Evolutionary conservation across 2,329 filamentous ascomycete genomes (phyloP), one percentile per base, ranked within the genome.

Genomic region (Phialocephala sp.): DNA sequence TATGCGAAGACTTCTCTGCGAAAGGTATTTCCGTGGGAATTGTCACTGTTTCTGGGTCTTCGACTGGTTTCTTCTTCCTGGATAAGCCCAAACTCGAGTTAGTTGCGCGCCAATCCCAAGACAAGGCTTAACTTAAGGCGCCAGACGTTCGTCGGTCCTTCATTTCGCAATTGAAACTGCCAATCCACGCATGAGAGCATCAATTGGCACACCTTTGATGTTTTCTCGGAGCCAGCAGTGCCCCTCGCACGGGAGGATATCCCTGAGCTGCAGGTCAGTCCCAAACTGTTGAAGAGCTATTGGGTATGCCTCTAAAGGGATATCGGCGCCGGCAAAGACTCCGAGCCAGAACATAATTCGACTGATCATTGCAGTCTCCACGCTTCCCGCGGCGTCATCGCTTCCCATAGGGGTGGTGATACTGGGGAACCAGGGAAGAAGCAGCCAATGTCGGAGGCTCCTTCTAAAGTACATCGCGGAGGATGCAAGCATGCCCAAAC

Each of bases 401-500:
- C 50, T 35, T 32, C 50, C 24, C 50, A 54, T 54, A 54, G 50
- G 50, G 27, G 15, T n/a, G 47, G 15, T 14, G 22, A 5, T 12
- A 9, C 24, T 18, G 22, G 45, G 45, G 50, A 18, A 32, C 24
- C 2, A 12, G n/a, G 11, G 50, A 27, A 27, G 24, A n/a, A 18
- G n/a, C 24, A 54, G 27, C 50, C 50, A 54, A 54, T 54, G 50
- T 54, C 24, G 11, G 50, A 27, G 24, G 8, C 50, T 52, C 12
- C 27, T 32, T 18, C 27, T 32, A 3, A 54, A 32, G 14, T 18
- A 32, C 24, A 54, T 54, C 22, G 50, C 18, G 50, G 50, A 54
- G 50, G 32, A 54, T 54, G 50, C 50, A 54, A 35, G 50, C 50
- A 54, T 54, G 50, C 50, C 50, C 50, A n/a, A 54, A 27, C 24